A percentile compares a stretch with the other conserved stretches of the same genome.
These are phyloP conservation scores for Coemansia sp. DNA, from an alignment of 192 early-diverging fungal species.

Conservation along the genomic window DNA sequence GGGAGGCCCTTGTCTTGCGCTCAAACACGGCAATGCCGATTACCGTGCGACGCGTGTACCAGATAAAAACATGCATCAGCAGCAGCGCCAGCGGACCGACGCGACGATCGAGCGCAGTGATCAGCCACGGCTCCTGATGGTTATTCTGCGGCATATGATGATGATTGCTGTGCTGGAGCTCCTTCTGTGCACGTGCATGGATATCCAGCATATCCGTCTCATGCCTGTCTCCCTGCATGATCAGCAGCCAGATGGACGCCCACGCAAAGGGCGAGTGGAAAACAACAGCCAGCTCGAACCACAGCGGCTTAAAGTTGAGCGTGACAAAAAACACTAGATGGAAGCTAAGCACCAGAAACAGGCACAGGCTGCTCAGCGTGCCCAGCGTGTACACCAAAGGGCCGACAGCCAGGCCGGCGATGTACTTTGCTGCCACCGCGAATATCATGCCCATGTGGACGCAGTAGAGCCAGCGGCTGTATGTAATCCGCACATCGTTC, in stretches of 20 bases:
- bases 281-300: slow-evolving; percentile 38
- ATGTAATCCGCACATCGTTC: slow-evolving; percentile 33
- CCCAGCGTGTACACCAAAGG: slow-evolving; percentile 40
- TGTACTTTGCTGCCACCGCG: slow-evolving; percentile 20
- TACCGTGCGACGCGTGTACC: slow-evolving; percentile 49
- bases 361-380: slow-evolving; percentile 31
- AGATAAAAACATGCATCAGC: slow-evolving; percentile 47
- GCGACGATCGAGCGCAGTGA: slow-evolving; percentile 24
- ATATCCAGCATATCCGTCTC: slow-evolving; percentile 6
- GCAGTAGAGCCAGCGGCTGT: slow-evolving; percentile 42
- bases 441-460: slow-evolving; percentile 33
- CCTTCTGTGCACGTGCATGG: neutral
- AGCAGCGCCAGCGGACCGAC: slow-evolving; percentile 30
- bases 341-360: slow-evolving; percentile 35
- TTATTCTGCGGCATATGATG: neutral
- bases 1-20: slow-evolving; percentile 33
- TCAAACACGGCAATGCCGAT: slow-evolving; percentile 50
- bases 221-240: slow-evolving; percentile 32
- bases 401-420: slow-evolving; percentile 30
- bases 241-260: slow-evolving; percentile 43
- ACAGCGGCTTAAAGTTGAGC: slow-evolving; percentile 30
- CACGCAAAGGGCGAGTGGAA: slow-evolving; percentile 52
- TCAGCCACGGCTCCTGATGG: neutral
- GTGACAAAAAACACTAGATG: slow-evolving; percentile 41
- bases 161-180: neutral